Percentiles rank a stretch among this genome's conserved stretches.
Evolutionary conservation across 2,329 filamentous ascomycete genomes (phyloP).

Genomic region (Trichophyton benhamiae): DNA sequence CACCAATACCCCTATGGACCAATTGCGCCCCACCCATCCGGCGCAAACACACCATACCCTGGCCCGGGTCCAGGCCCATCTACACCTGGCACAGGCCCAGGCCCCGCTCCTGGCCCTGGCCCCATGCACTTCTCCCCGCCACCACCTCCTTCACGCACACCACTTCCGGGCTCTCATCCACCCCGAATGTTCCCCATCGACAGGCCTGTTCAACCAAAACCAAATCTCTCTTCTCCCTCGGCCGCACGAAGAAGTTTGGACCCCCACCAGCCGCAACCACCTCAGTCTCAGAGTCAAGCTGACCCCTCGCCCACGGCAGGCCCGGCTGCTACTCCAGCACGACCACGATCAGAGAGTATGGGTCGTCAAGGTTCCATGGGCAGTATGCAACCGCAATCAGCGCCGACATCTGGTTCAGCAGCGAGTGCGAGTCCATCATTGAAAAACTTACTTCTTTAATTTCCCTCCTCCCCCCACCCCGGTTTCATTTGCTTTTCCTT

Average conservation of each 20-base stretch:
- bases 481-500: neutral
- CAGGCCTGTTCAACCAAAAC: constrained; percentile 23
- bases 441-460: constrained; percentile 57
- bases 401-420: constrained; percentile 31
- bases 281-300: constrained; percentile 17
- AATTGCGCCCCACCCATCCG: constrained; percentile 19
- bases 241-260: constrained; percentile 25
- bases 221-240: constrained; percentile 26
- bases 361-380: neutral
- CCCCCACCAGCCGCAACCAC: constrained; percentile 22
- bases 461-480: neutral
- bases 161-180: constrained; percentile 24
- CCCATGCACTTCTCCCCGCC: constrained; percentile 27
- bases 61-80: constrained; percentile 28
- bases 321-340: neutral
- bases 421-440: constrained; percentile 67
- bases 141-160: constrained; percentile 17
- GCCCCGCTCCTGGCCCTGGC: constrained; percentile 16
- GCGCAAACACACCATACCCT: constrained; percentile 17
- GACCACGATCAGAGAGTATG: constrained; percentile 19
- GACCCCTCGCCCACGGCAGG: neutral
- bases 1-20: constrained; percentile 30
- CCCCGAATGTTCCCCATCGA: constrained; percentile 29
- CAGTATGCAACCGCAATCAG: constrained; percentile 8
- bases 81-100: constrained; percentile 11